Conservation (phyloP, 495 filamentous ascomycete species). For the Cryomyces minteri region DNA sequence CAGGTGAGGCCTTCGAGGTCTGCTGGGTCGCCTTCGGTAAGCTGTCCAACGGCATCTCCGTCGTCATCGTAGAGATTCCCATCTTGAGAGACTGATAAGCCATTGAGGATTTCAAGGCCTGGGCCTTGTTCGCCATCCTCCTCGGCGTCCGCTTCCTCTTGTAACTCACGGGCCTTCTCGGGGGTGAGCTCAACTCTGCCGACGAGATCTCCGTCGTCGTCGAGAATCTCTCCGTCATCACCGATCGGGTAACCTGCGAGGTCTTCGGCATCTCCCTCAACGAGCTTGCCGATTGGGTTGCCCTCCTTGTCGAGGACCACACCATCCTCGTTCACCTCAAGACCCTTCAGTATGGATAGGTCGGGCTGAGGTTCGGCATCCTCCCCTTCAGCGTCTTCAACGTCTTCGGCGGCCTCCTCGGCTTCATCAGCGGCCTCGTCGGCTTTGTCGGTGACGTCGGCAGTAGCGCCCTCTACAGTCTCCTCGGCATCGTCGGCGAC, state of each 20-base stretch:
- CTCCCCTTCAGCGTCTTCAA: constrained; percentile 14
- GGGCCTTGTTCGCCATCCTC: constrained; percentile 14
- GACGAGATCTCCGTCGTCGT: constrained; percentile 45
- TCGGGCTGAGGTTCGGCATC: constrained; percentile 14
- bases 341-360: constrained; percentile 34
- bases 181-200: constrained; percentile 36
- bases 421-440: constrained; percentile 19
- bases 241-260: constrained; percentile 39
- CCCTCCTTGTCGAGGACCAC: constrained; percentile 35
- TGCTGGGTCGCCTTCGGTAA: constrained; percentile 20
- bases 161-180: constrained; percentile 9
- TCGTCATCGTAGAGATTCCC: constrained; percentile 24
- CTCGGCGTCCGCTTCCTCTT: constrained; percentile 8
- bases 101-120: constrained; percentile 18
- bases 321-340: constrained; percentile 38
- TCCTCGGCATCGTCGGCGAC: constrained; percentile 13
- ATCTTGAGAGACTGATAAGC: constrained; percentile 16
- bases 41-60: constrained; percentile 22
- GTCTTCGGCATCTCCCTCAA: constrained; percentile 42
- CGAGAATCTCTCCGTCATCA: constrained; percentile 43
- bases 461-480: constrained; percentile 11
- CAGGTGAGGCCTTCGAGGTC: constrained; percentile 20
- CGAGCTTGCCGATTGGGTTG: constrained; percentile 34
- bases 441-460: constrained; percentile 23
- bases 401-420: constrained; percentile 21